phyloP scores from a whole-genome alignment of 768 basidiomycete genomes.

The Gelatoporia subvermispora region DNA sequence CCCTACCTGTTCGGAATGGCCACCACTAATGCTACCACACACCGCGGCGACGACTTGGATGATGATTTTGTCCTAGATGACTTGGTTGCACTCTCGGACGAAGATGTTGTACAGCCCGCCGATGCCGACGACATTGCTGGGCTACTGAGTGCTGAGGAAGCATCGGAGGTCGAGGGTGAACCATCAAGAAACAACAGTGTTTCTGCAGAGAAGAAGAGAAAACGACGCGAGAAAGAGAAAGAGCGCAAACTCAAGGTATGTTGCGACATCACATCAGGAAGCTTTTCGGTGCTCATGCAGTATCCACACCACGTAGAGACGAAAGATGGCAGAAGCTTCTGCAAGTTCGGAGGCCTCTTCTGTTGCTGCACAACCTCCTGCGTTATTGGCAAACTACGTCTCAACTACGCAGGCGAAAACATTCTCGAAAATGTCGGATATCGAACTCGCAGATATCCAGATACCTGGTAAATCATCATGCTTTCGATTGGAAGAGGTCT shows the following conservation, averaged over 20 bases:
- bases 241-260: constrained; percentile 62
- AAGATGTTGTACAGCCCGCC: constrained; percentile 29
- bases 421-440: constrained; percentile 59
- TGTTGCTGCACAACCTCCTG: constrained; percentile 53
- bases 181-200: constrained; percentile 14
- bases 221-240: constrained; percentile 69
- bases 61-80: constrained; percentile 78
- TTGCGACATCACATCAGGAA: neutral
- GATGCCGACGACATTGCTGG: constrained; percentile 32
- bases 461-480: constrained; percentile 63
- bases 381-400: constrained; percentile 58
- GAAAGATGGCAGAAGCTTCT: constrained; percentile 48
- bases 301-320: constrained; percentile 42
- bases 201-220: constrained; percentile 55
- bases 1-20: neutral
- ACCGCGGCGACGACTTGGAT: constrained; percentile 72
- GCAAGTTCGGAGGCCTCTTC: constrained; percentile 37
- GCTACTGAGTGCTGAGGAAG: constrained; percentile 44
- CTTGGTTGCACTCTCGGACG: constrained; percentile 58
- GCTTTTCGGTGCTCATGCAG: neutral
- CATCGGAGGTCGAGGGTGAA: constrained; percentile 25
- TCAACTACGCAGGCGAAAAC: constrained; percentile 62
- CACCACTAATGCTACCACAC: constrained; percentile 12
- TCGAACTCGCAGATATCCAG: constrained; percentile 77
- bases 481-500: constrained; percentile 7